phyloP scores from a whole-genome alignment of 2,329 filamentous ascomycete species.

The Fusarium verticillioides region DNA sequence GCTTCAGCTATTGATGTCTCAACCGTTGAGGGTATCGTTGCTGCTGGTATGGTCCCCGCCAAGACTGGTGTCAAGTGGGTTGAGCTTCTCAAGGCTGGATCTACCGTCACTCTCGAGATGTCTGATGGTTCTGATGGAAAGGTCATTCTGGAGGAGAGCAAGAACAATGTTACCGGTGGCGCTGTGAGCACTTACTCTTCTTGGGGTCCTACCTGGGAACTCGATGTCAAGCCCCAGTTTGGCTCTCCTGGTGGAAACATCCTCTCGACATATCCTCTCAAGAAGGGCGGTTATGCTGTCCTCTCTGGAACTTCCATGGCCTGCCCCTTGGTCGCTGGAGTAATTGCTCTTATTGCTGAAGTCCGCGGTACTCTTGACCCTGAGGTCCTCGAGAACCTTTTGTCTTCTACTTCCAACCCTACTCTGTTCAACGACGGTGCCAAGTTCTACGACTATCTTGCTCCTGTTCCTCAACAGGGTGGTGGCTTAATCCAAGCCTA shows the following conservation, averaged over 20 bases:
- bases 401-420: conserved; percentile 62
- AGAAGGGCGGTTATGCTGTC: conserved; percentile 61
- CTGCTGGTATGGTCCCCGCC: conserved; percentile 16
- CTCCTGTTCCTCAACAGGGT: conserved; percentile 70
- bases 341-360: conserved; percentile 64
- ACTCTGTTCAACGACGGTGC: conserved; percentile 59
- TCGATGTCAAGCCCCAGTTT: conserved; percentile 66
- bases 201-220: conserved; percentile 71
- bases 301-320: conserved; percentile 70
- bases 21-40: conserved; percentile 2
- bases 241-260: conserved; percentile 67
- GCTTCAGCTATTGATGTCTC: conserved; percentile 17
- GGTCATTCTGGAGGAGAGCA: conserved; percentile 46
- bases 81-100: conserved; percentile 44
- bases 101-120: conserved; percentile 58
- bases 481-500: conserved; percentile 69
- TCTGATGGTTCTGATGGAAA: conserved; percentile 46
- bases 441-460: conserved; percentile 52
- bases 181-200: conserved; percentile 63
- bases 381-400: conserved; percentile 58
- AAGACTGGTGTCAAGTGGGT: conserved; percentile 18
- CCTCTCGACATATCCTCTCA: conserved; percentile 64
- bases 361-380: conserved; percentile 64
- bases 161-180: conserved; percentile 61
- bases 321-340: conserved; percentile 64